These are phyloP conservation scores for Rhizomucor pusillus DNA, from an alignment of 371 early-diverging fungal species.

Conservation along the genomic window DNA sequence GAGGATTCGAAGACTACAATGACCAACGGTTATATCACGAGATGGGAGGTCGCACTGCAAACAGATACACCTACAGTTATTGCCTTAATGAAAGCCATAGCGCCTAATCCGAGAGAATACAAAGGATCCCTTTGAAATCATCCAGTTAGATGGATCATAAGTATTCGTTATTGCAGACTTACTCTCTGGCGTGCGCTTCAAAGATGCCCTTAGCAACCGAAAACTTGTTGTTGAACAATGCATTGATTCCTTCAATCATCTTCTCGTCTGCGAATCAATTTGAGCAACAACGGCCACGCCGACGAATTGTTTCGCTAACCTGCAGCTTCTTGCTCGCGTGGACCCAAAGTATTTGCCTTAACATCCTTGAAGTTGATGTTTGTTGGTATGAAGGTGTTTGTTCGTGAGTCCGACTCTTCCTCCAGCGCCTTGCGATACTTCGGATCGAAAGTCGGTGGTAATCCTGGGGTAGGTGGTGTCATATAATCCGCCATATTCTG, in stretches of 20 bases:
- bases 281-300: background rate
- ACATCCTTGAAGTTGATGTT: slow-evolving; percentile 36
- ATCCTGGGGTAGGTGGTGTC: too few relatives aligned
- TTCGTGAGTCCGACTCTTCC: background rate
- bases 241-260: slow-evolving; percentile 44
- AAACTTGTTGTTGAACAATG: slow-evolving; percentile 53
- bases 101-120: slow-evolving; percentile 36
- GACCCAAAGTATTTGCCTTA: slow-evolving; percentile 43
- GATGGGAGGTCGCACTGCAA: too few relatives aligned
- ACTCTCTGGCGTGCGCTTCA: slow-evolving; percentile 20
- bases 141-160: background rate
- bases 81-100: slow-evolving; percentile 43
- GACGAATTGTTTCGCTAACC: slow-evolving; percentile 27
- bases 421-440: too few relatives aligned
- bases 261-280: slow-evolving; percentile 28
- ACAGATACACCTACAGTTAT: background rate
- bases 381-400: slow-evolving; percentile 21
- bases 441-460: too few relatives aligned
- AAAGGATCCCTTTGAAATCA: slow-evolving; percentile 28
- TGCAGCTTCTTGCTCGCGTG: slow-evolving; percentile 47
- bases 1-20: slow-evolving; percentile 21
- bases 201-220: slow-evolving; percentile 34
- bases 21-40: too few relatives aligned
- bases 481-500: too few relatives aligned
- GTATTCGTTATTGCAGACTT: slow-evolving; percentile 5